A percentile compares a stretch with the other conserved stretches of the same genome.
These are phyloP conservation scores for Globisporangium echinulatum DNA, from an alignment of 352 stramenopile genomes.

Conservation along the genomic window DNA sequence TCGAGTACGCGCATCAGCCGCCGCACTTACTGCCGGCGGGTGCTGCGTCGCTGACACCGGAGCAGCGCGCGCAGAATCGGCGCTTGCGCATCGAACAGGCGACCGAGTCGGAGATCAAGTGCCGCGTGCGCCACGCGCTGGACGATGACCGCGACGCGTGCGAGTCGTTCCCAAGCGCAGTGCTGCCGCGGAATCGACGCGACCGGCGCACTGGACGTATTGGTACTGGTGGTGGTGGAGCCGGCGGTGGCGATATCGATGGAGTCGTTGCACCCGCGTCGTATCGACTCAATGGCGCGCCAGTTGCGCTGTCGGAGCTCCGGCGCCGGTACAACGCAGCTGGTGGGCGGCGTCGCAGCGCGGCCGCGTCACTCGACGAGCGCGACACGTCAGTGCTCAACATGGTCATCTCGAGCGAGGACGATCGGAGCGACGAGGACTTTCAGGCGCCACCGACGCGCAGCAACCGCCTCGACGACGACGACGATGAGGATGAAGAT, in stretches of 20 bases:
- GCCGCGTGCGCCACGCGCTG: slow-evolving; percentile 41
- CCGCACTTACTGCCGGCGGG: slow-evolving; percentile 32
- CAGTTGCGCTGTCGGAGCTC: slow-evolving; percentile 67
- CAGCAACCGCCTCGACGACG: slow-evolving; percentile 20
- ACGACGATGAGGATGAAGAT: slow-evolving; percentile 31
- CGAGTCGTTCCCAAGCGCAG: slow-evolving; percentile 39
- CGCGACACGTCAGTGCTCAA: slow-evolving; percentile 80
- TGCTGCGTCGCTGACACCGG: slow-evolving; percentile 19
- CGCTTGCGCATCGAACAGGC: slow-evolving; percentile 56
- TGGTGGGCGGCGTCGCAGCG: slow-evolving; percentile 25
- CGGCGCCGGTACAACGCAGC: slow-evolving; percentile 27
- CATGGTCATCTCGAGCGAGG: slow-evolving; percentile 81
- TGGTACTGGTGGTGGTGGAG: too few species aligned
- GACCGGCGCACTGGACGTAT: background rate
- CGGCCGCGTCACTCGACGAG: slow-evolving; percentile 45
- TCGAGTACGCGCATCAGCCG: slow-evolving; percentile 70
- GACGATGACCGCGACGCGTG: slow-evolving; percentile 33
- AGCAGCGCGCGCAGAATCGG: slow-evolving; percentile 60
- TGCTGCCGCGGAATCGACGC: background rate
- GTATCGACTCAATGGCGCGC: slow-evolving; percentile 67
- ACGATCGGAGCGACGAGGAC: slow-evolving; percentile 83
- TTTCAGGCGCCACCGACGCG: slow-evolving; percentile 49
- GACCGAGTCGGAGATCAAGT: slow-evolving; percentile 60
- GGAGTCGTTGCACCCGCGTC: slow-evolving; percentile 26
- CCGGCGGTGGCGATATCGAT: too few species aligned